Evolutionary conservation across 345 rosid species (phyloP).

Genomic region (Boechera divaricarpa): DNA sequence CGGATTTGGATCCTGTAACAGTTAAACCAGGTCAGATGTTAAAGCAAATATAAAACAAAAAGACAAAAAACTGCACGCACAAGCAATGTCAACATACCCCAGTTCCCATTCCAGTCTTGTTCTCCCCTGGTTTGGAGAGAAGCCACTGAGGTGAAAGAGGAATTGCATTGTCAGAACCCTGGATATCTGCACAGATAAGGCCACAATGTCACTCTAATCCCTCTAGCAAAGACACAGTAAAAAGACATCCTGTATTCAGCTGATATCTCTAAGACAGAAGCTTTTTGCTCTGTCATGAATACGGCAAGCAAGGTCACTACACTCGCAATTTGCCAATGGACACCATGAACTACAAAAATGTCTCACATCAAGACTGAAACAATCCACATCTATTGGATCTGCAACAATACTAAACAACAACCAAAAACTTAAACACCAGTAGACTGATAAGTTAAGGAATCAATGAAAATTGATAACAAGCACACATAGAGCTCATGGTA

Average conservation of each 20-base stretch:
- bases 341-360: not conserved
- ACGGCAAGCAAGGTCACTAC: constrained; percentile 2
- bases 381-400: constrained; percentile 25
- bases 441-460: not conserved
- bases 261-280: not conserved
- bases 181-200: constrained; percentile 67
- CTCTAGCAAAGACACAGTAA: constrained; percentile 21
- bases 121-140: constrained; percentile 85
- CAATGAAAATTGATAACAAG: not conserved
- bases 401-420: constrained; percentile 6
- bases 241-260: not conserved
- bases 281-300: not conserved
- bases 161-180: constrained; percentile 71
- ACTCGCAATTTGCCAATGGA: constrained; percentile 1
- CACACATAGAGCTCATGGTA: constrained; percentile 20
- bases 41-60: not conserved
- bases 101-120: constrained; percentile 71
- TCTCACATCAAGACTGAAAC: constrained; percentile 1
- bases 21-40: constrained; percentile 1
- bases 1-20: constrained; percentile 59
- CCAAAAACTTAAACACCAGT: not conserved
- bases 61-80: constrained; percentile 6
- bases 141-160: constrained; percentile 99
- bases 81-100: constrained; percentile 60
- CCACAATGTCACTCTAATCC: constrained; percentile 29